These are phyloP conservation scores for Trichoderma endophyticum DNA, from an alignment of 2,329 filamentous ascomycete genomes.

Conservation along the genomic window DNA sequence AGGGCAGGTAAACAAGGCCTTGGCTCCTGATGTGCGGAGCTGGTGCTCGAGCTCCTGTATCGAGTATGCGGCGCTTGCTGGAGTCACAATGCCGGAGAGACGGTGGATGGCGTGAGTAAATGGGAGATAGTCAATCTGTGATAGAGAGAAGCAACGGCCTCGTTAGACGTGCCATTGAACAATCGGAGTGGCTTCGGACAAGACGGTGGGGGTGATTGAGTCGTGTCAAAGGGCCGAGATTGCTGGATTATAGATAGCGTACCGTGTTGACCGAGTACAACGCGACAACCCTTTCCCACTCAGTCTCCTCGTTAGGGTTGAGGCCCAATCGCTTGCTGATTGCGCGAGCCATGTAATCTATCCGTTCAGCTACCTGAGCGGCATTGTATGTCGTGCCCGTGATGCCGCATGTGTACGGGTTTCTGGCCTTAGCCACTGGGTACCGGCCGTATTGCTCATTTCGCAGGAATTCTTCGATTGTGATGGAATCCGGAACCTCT, in stretches of 20 bases:
- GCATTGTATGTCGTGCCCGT: conserved; percentile 65
- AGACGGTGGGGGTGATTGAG: not conserved
- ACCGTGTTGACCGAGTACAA: conserved; percentile 81
- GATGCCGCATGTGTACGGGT: conserved; percentile 75
- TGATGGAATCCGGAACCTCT: conserved; percentile 69
- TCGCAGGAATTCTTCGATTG: conserved; percentile 74
- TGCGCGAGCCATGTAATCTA: conserved; percentile 65
- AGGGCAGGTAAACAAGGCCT: conserved; percentile 68
- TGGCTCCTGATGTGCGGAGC: conserved; percentile 64
- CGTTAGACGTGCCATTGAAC: not conserved
- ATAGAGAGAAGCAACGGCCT: not conserved
- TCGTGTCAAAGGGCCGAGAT: not conserved
- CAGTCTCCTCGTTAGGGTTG: conserved; percentile 64
- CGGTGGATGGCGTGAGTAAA: conserved; percentile 72
- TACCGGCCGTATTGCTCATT: conserved; percentile 67
- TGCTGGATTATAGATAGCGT: conserved; percentile 27
- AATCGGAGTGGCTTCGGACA: not conserved
- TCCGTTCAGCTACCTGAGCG: conserved; percentile 60
- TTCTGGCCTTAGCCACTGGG: conserved; percentile 59
- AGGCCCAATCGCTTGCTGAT: conserved; percentile 70
- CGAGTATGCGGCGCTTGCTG: conserved; percentile 73
- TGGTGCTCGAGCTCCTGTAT: conserved; percentile 68
- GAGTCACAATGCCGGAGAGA: conserved; percentile 69
- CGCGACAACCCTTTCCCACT: conserved; percentile 78
- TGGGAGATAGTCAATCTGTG: conserved; percentile 69